These are phyloP conservation scores for Sphaerulina musiva DNA, from an alignment of 2,329 filamentous ascomycete species.

Conservation along the genomic window DNA sequence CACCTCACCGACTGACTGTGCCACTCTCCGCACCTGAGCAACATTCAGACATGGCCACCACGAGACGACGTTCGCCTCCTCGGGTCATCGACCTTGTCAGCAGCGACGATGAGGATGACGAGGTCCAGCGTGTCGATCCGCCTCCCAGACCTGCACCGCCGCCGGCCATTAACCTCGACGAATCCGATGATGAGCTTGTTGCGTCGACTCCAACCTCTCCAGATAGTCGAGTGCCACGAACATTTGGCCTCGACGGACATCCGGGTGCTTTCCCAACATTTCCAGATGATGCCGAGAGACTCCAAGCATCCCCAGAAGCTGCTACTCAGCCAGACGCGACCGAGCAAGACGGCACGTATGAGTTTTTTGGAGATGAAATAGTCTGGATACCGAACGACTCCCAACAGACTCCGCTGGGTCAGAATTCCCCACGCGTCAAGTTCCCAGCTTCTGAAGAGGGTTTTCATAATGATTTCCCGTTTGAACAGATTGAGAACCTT, in stretches of 20 bases:
- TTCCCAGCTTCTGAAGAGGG: background rate
- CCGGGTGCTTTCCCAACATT: background rate
- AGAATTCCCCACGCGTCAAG: background rate
- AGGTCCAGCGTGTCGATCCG: background rate
- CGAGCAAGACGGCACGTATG: background rate
- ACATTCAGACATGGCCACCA: background rate
- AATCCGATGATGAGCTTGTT: background rate
- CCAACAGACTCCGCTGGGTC: constrained; percentile 5
- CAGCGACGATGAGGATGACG: constrained; percentile 22
- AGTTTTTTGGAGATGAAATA: constrained; percentile 3
- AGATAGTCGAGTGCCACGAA: too few species aligned
- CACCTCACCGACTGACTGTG: background rate
- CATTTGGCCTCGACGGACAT: too few species aligned
- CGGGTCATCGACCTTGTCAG: constrained; percentile 25
- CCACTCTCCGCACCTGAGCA: too few species aligned
- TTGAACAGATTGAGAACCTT: background rate
- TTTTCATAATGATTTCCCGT: background rate
- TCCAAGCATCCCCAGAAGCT: background rate
- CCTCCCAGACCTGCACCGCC: background rate
- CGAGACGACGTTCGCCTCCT: constrained; percentile 1
- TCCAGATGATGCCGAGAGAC: background rate
- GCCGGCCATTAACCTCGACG: background rate
- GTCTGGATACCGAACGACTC: constrained; percentile 27
- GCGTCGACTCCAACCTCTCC: background rate
- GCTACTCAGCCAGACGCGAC: background rate